Conservation (phyloP, 2,329 filamentous ascomycete species). For the Verticillium nubilum region DNA sequence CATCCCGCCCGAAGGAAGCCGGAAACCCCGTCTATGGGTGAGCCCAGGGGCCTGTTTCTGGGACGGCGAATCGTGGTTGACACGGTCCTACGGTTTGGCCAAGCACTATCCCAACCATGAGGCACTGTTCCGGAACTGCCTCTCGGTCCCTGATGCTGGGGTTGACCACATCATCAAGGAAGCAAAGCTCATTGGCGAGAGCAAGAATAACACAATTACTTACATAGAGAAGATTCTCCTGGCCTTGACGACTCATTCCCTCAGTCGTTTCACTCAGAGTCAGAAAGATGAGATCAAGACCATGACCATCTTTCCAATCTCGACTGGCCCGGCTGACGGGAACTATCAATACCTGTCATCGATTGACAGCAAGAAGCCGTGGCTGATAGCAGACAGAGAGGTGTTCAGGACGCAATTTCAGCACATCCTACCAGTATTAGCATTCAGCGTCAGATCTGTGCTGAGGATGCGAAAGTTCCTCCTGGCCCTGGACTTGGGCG, state of each 20-base stretch:
- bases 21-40: background rate
- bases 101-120: conserved; percentile 3
- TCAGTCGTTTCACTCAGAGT: background rate
- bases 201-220: background rate
- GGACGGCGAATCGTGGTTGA: conserved; percentile 6
- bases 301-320: conserved; percentile 2
- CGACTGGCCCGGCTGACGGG: background rate
- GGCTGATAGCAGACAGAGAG: conserved; percentile 8
- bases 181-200: background rate
- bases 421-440: conserved; percentile 1
- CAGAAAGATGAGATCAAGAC: background rate
- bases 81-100: conserved; percentile 1
- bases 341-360: background rate
- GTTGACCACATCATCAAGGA: conserved; percentile 4
- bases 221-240: conserved; percentile 1
- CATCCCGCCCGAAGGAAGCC: background rate
- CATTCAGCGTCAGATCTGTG: conserved; percentile 1
- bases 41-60: conserved; percentile 2
- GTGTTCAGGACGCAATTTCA: conserved; percentile 1
- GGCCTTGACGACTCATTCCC: background rate
- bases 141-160: background rate
- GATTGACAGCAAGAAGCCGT: background rate
- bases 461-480: conserved; percentile 3
- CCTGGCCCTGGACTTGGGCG: background rate
- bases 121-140: conserved; percentile 1